A percentile compares a stretch with the other conserved stretches of the same genome.
Evolutionary conservation across 148 eudicot species (phyloP).

Genomic region (Heliamphora exappendiculata): DNA sequence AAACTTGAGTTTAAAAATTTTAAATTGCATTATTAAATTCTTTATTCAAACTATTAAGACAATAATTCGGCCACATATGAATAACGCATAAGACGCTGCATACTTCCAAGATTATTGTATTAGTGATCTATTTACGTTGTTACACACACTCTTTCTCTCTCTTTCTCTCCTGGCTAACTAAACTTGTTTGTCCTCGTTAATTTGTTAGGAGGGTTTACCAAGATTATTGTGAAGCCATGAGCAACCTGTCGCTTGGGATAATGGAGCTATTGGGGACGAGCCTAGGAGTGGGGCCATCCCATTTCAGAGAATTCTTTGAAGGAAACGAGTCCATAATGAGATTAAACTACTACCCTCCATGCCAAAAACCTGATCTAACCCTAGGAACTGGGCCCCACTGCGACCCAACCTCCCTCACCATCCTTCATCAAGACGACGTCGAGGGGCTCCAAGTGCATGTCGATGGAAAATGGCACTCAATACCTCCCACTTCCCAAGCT

Average conservation of each 20-base stretch:
- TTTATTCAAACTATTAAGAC: too few species aligned
- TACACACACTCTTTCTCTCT: too few species aligned
- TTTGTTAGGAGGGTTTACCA: constrained; percentile 30
- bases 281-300: constrained; percentile 28
- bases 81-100: too few species aligned
- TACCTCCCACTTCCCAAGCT: constrained; percentile 28
- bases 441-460: constrained; percentile 41
- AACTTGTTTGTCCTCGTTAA: too few species aligned
- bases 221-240: constrained; percentile 43
- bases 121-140: too few species aligned
- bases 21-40: too few species aligned
- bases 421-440: constrained; percentile 45
- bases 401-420: constrained; percentile 41
- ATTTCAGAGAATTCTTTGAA: constrained; percentile 25
- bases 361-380: constrained; percentile 28
- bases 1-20: too few species aligned
- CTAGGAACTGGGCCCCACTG: constrained; percentile 51
- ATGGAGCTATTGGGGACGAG: constrained; percentile 37
- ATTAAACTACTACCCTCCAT: constrained; percentile 37
- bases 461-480: constrained; percentile 33
- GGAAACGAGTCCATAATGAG: constrained; percentile 37
- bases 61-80: too few species aligned
- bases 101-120: too few species aligned
- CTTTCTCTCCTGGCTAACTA: too few species aligned
- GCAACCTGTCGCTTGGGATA: constrained; percentile 27